Evolutionary conservation across 2,329 filamentous ascomycete species (phyloP), one percentile per base, ranked within the genome.

Genomic region (Neonectria faginata): DNA sequence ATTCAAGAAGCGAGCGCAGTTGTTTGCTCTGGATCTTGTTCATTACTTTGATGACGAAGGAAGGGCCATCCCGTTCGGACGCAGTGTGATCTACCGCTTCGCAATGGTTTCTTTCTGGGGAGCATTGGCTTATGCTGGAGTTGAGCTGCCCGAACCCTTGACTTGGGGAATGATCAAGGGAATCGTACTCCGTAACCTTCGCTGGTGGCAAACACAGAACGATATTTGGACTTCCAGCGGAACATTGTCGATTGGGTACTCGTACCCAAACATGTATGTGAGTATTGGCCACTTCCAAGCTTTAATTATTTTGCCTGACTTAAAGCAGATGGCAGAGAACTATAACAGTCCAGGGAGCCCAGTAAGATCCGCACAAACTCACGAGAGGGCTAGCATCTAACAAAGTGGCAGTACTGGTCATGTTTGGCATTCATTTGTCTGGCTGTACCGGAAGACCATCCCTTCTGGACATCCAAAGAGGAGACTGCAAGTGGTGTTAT

Each of bases 51-150:
- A 93, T 71, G 84, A 88, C 9, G 85, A 92, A 75, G 92, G 89
- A 5, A 84, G 91, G 25, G 85, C 90, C 2, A 91, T 93, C 56
- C 92, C 92, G 0, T 95, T 93, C 69, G 92, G 92, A 3, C 86
- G 92, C 52, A 92, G 90, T 57, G 85, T 94, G 54, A 92, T 91
- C 7, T 95, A 95, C 76, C 87, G 92, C n/a, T 94, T 93, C 76
- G 92, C 91, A 53, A 94, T 94, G 89, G 89, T 91, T n/a, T 91
- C 89, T 0, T 94, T 94, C 79, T 94, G 92, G 92, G 89, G 91
- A 12, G 90, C 91, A 0, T 79, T 94, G 29, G 92, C 91, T 1
- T 93, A 93, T 72, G 91, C 91, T 4, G 89, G 89, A 68, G 89
- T 93, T 55, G 90, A 93, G 57, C 83, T 93, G 5, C 91, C 91